These are phyloP conservation scores for Fusarium sp. DNA, from an alignment of 2,329 filamentous ascomycete species.

Conservation along the genomic window DNA sequence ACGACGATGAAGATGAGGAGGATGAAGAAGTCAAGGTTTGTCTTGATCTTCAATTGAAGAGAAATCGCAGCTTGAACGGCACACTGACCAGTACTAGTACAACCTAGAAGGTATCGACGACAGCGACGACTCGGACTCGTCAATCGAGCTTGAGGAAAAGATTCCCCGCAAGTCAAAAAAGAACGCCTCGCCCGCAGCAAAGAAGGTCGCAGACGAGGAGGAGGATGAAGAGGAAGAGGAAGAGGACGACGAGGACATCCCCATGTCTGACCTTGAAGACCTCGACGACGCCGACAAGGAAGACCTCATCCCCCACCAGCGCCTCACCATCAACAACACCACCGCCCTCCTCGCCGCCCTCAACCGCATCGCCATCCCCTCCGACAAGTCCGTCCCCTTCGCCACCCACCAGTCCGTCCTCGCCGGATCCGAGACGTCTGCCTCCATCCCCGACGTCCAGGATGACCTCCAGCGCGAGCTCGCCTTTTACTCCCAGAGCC, in stretches of 20 bases:
- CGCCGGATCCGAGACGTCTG: conserved; percentile 72
- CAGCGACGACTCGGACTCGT: conserved; percentile 74
- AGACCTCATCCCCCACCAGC: conserved; percentile 89
- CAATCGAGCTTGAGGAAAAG: conserved; percentile 82
- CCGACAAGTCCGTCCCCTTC: conserved; percentile 78
- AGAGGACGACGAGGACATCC: conserved; percentile 87
- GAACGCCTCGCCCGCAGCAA: conserved; percentile 57
- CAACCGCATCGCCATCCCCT: conserved; percentile 79
- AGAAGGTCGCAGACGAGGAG: conserved; percentile 49
- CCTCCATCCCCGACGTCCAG: conserved; percentile 82
- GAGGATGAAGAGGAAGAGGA: conserved; percentile 73
- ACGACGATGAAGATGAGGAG: conserved; percentile 49
- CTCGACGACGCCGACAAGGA: conserved; percentile 82
- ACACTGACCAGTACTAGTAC: conserved; percentile 50
- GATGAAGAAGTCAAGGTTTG: conserved; percentile 49
- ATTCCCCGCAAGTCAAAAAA: conserved; percentile 62
- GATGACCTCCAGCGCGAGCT: conserved; percentile 94
- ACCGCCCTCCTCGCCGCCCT: conserved; percentile 84
- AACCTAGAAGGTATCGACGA: conserved; percentile 70
- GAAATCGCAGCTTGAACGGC: background rate
- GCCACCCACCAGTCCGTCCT: conserved; percentile 84
- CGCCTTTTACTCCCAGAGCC: conserved; percentile 90
- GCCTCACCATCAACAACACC: conserved; percentile 97
- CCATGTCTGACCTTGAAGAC: conserved; percentile 87
- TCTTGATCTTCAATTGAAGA: background rate